A percentile compares a stretch with the other conserved stretches of the same genome.
These are phyloP conservation scores for Fusarium sp. DNA, from an alignment of 2,329 filamentous ascomycete species.

Conservation along the genomic window DNA sequence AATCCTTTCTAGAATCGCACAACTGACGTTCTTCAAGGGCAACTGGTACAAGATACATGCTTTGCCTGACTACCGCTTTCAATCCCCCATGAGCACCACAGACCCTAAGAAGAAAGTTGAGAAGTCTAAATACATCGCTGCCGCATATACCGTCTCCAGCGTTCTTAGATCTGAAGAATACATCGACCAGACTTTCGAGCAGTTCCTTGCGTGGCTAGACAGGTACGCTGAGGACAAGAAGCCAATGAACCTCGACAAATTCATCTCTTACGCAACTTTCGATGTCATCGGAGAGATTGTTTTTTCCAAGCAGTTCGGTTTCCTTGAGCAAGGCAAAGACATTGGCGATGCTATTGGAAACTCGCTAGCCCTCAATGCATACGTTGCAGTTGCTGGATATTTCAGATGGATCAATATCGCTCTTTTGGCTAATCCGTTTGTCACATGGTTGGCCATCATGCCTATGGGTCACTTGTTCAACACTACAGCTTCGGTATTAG, in stretches of 20 bases:
- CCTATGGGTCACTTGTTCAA: slow-evolving; percentile 50
- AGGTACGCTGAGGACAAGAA: slow-evolving; percentile 3
- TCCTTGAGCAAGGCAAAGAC: slow-evolving; percentile 39
- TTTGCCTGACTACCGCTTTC: slow-evolving; percentile 30
- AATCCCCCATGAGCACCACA: slow-evolving; percentile 21
- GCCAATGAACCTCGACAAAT: slow-evolving; percentile 28
- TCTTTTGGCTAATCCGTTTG: slow-evolving; percentile 50
- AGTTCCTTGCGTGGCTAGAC: slow-evolving; percentile 15
- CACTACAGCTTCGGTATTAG: slow-evolving; percentile 45
- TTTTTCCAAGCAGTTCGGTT: slow-evolving; percentile 37
- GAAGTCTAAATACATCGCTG: slow-evolving; percentile 19
- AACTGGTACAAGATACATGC: slow-evolving; percentile 32
- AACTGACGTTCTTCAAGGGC: slow-evolving; percentile 3
- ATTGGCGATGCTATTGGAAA: slow-evolving; percentile 52
- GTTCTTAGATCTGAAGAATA: slow-evolving; percentile 18
- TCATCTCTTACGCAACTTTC: slow-evolving; percentile 26
- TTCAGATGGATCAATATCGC: slow-evolving; percentile 45
- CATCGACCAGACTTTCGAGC: slow-evolving; percentile 18
- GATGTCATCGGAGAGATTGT: slow-evolving; percentile 26
- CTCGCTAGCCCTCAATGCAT: slow-evolving; percentile 29
- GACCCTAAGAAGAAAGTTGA: slow-evolving; percentile 27
- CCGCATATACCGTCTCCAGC: slow-evolving; percentile 21
- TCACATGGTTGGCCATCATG: slow-evolving; percentile 47
- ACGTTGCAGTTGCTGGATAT: slow-evolving; percentile 45
- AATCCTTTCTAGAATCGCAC: not conserved